Conservation (phyloP, 495 filamentous ascomycete species). For the Penicillium fimorum region DNA sequence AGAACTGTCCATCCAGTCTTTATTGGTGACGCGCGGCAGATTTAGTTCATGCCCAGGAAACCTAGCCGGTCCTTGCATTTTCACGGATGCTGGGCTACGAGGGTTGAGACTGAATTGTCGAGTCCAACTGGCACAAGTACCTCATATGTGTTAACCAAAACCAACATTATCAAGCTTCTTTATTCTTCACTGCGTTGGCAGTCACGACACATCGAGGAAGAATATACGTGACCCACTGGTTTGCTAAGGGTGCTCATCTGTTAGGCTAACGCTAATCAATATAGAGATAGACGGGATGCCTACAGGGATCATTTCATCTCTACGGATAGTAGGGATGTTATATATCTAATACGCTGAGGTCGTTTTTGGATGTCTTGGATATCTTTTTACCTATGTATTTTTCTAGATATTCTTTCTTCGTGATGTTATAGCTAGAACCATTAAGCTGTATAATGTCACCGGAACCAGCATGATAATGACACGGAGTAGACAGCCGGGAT, state of each 20-base stretch:
- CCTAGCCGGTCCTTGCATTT: constrained; percentile 20
- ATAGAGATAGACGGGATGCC: too few species aligned
- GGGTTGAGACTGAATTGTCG: constrained; percentile 9
- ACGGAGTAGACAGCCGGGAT: too few species aligned
- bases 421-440: too few species aligned
- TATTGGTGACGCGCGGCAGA: constrained; percentile 49
- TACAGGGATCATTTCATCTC: too few species aligned
- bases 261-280: not conserved
- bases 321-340: too few species aligned
- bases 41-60: constrained; percentile 51
- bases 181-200: not conserved
- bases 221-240: not conserved
- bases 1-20: constrained; percentile 69
- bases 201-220: not conserved
- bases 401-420: too few species aligned
- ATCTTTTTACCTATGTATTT: too few species aligned
- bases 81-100: not conserved
- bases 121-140: constrained; percentile 18
- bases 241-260: not conserved
- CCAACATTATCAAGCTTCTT: not conserved
- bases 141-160: not conserved
- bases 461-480: too few species aligned
- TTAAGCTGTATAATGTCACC: too few species aligned
- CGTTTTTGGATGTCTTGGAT: too few species aligned
- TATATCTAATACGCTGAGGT: too few species aligned